phyloP scores from a whole-genome alignment of 176 grass and related monocot species.

The Carex myosuroides region DNA sequence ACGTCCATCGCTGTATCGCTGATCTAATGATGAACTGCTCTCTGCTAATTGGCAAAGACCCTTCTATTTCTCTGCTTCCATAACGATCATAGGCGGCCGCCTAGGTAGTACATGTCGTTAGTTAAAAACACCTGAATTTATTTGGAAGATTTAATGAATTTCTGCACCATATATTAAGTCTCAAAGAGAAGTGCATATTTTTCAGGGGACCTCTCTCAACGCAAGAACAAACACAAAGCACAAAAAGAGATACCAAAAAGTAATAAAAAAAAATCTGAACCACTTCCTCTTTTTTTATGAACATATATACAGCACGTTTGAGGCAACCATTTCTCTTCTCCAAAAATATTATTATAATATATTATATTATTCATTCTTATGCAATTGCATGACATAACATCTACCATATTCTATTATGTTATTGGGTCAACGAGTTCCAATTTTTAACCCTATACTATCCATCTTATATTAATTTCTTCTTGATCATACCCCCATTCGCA shows the following conservation, averaged over 20 bases:
- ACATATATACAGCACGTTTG: conserved; percentile 14
- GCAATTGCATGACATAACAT: conserved; percentile 4
- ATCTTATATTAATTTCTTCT: neutral
- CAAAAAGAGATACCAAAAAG: neutral
- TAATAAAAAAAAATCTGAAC: neutral
- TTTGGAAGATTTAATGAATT: neutral
- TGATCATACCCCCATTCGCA: neutral
- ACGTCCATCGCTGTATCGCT: too few relatives aligned
- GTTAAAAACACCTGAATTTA: neutral
- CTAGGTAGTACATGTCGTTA: too few relatives aligned
- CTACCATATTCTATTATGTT: conserved; percentile 12
- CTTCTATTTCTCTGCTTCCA: too few relatives aligned
- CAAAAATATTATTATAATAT: conserved; percentile 7
- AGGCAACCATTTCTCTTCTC: neutral
- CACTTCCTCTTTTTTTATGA: neutral
- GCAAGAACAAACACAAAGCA: neutral
- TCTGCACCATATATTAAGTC: neutral
- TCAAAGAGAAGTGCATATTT: neutral
- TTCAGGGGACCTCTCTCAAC: neutral
- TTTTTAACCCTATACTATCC: conserved; percentile 12
- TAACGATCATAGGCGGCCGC: too few relatives aligned
- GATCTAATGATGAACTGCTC: too few relatives aligned
- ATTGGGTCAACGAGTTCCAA: conserved; percentile 15
- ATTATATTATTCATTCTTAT: neutral
- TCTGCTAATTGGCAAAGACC: too few relatives aligned